Percentiles rank a stretch among this genome's conserved stretches.
These are phyloP conservation scores for Nitzschia putrida DNA, from an alignment of 108 stramenopile genomes.

Conservation along the genomic window DNA sequence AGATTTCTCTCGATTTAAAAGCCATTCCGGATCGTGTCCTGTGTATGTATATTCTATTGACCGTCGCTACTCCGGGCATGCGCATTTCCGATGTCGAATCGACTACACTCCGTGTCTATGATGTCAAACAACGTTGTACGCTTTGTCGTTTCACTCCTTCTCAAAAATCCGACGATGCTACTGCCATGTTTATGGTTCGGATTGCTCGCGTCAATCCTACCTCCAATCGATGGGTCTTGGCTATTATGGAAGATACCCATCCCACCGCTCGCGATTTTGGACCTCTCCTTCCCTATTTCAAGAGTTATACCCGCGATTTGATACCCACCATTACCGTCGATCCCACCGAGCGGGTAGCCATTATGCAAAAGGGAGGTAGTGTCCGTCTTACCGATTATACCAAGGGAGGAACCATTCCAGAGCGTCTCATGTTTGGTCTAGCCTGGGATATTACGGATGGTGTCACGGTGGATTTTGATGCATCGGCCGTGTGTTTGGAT, in stretches of 20 bases:
- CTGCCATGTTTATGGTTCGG: slow-evolving; percentile 47
- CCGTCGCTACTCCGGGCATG: slow-evolving; percentile 45
- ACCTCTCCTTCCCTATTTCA: slow-evolving; percentile 47
- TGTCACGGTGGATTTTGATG: slow-evolving; percentile 52
- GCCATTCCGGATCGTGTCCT: slow-evolving; percentile 31
- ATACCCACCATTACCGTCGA: slow-evolving; percentile 38
- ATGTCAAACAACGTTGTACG: slow-evolving; percentile 11
- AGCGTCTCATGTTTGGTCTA: slow-evolving; percentile 37
- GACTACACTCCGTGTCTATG: slow-evolving; percentile 33
- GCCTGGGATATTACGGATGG: slow-evolving; percentile 59
- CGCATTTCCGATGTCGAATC: slow-evolving; percentile 43
- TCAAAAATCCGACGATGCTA: slow-evolving; percentile 13
- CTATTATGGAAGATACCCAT: slow-evolving; percentile 43
- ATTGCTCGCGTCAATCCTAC: slow-evolving; percentile 17
- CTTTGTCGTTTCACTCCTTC: slow-evolving; percentile 40
- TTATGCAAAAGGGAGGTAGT: slow-evolving; percentile 49
- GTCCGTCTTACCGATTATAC: slow-evolving; percentile 44
- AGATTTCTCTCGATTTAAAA: slow-evolving; percentile 38
- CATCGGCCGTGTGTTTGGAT: slow-evolving; percentile 44
- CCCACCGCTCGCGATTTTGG: slow-evolving; percentile 50
- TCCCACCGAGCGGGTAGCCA: slow-evolving; percentile 51
- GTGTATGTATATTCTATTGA: slow-evolving; percentile 45
- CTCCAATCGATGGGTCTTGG: slow-evolving; percentile 35
- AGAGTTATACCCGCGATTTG: slow-evolving; percentile 48
- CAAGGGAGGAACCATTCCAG: slow-evolving; percentile 6